Base-by-base conservation (phyloP, 2,329 filamentous ascomycete genomes). In the Curvularia hawaiiensis region DNA sequence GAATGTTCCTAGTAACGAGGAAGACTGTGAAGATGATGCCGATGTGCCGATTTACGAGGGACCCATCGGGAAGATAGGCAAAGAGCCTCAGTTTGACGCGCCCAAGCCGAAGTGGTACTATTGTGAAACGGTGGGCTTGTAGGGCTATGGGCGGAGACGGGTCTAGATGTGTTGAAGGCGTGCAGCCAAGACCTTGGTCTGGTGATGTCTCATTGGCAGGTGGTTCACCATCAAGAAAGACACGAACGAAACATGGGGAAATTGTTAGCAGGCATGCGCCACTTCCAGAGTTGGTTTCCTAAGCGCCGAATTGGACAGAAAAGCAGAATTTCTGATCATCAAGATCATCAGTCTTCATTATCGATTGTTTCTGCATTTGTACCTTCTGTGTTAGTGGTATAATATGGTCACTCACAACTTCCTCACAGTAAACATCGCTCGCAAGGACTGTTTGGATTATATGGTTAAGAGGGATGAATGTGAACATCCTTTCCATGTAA, bases 101-200 rank as follows among this genome's bases (percentile, higher is more conserved):
- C 60, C 62, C 3, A 60, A 30, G 39, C 62, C 62, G 11, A 58
- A 57, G 38, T 63, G 60, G 62, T 65, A 65, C 44, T 58, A 41
- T 35, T 65, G 62, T 16, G 55, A 41, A 3, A 54, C 44, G 1
- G 9, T 28, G 4, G 46, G 16, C 14, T 28, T 28, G 14, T 58
- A 11, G 44, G 16, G n/a, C 26, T 53, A 18, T 22, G 14, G 18
- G 9, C n/a, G 45, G 7, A 48, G 22, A 28, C 1, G 24, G 11
- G 3, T n/a, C 41, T 28, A n/a, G 22, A 28, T 28, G 41, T 8
- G 1, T 4, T 28, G 24, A n/a, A n/a, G 41, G 41, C 24, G 24
- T 28, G 5, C 4, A 18, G 7, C 3, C 26, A 28, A 26, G 40
- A 5, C 5, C 12, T n/a, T 26, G 12, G 22, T n/a, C 24, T 26